These are phyloP conservation scores for Trichoderma koningiopsis DNA, from an alignment of 2,329 filamentous ascomycete genomes.

Conservation along the genomic window DNA sequence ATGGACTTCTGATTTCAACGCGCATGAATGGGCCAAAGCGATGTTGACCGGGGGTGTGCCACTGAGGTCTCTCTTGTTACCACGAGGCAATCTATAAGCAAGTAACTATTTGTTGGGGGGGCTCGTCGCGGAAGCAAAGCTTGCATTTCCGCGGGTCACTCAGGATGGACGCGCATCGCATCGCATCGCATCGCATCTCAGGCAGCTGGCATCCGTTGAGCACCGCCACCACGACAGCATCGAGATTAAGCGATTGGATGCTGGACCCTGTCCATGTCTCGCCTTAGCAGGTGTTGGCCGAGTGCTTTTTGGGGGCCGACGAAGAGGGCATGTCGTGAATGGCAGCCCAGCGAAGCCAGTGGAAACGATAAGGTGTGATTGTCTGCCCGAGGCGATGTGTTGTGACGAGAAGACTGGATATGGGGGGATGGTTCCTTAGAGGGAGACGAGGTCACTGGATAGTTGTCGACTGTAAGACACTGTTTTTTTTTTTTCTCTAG, in stretches of 20 bases:
- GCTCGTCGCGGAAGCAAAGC: conserved; percentile 6
- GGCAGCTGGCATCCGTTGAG: neutral
- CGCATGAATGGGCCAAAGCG: neutral
- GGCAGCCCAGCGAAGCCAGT: neutral
- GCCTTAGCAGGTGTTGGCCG: neutral
- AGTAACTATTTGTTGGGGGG: neutral
- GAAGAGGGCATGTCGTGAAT: neutral
- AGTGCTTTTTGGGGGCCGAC: neutral
- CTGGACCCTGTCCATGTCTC: neutral
- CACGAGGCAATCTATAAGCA: neutral
- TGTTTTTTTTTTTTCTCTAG: neutral
- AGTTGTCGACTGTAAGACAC: neutral
- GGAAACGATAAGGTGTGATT: neutral
- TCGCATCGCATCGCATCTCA: conserved; percentile 10
- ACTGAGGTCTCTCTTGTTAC: neutral
- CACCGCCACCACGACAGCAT: neutral
- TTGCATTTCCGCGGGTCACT: neutral
- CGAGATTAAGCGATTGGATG: conserved; percentile 4
- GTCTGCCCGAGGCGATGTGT: neutral
- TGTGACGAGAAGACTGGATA: neutral
- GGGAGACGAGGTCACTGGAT: neutral
- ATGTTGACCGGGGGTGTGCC: neutral
- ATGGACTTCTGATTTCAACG: neutral
- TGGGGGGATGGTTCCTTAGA: neutral
- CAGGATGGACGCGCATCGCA: neutral